Percentiles rank a stretch among this genome's conserved stretches.
Evolutionary conservation across 202 grass and related monocot species (phyloP).

Genomic region (Alloteropsis angusta): DNA sequence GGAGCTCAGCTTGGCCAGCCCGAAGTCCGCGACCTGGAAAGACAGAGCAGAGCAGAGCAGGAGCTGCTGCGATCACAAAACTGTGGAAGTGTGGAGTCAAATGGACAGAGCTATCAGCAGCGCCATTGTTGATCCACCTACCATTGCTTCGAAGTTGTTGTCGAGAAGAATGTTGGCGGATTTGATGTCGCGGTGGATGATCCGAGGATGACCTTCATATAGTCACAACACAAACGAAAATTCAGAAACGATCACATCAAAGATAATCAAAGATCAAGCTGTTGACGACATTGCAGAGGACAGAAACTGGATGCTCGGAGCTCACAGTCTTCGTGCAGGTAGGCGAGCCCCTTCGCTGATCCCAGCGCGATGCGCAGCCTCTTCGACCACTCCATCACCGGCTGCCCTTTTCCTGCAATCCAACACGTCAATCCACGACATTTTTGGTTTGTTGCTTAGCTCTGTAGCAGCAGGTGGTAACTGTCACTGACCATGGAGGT

Average conservation of each 20-base stretch:
- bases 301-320: no score
- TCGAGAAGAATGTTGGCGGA: constrained; percentile 66
- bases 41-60: background rate
- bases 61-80: no score
- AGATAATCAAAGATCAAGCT: no score
- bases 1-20: constrained; percentile 73
- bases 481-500: constrained; percentile 28
- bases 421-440: no score
- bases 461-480: no score
- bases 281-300: no score
- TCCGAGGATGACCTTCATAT: constrained; percentile 43
- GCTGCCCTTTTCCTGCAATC: constrained; percentile 11
- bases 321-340: constrained; percentile 60
- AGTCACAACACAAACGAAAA: background rate
- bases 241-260: no score
- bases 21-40: constrained; percentile 72
- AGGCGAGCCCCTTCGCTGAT: constrained; percentile 40
- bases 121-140: background rate
- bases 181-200: constrained; percentile 84
- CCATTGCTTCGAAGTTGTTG: constrained; percentile 65
- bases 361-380: constrained; percentile 43
- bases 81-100: no score
- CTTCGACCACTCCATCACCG: constrained; percentile 33
- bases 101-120: background rate
- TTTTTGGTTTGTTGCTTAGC: no score